Evolutionary conservation across 2,329 filamentous ascomycete species (phyloP).

Genomic region (Diaporthe ampelina): DNA sequence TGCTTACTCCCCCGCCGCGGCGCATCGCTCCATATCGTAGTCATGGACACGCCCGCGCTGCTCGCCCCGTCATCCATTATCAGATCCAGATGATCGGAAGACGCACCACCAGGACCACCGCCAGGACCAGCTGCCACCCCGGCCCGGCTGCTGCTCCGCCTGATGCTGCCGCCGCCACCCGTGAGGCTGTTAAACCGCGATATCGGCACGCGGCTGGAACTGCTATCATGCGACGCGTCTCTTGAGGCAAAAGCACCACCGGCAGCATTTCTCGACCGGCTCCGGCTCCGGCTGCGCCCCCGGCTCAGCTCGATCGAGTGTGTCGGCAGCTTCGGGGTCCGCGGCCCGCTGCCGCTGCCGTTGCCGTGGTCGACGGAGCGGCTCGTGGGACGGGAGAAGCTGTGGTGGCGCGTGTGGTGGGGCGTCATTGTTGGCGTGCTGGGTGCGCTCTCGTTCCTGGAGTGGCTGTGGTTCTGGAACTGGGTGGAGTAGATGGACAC

Average conservation of each 20-base stretch:
- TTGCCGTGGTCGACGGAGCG: conserved; percentile 9
- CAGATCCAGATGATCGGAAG: background rate
- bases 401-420: conserved; percentile 11
- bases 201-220: conserved; percentile 15
- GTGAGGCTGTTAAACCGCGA: conserved; percentile 16
- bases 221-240: conserved; percentile 29
- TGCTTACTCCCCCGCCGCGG: conserved; percentile 22
- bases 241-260: background rate
- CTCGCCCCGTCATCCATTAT: conserved; percentile 6
- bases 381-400: conserved; percentile 26
- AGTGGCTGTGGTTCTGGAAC: background rate
- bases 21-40: conserved; percentile 24
- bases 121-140: background rate
- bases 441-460: conserved; percentile 3
- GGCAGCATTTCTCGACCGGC: background rate
- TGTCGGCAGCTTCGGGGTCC: background rate
- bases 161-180: background rate
- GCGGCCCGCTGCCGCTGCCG: background rate
- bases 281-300: conserved; percentile 14
- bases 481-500: background rate
- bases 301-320: conserved; percentile 18
- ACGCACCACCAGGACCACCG: background rate
- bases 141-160: background rate
- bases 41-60: conserved; percentile 9
- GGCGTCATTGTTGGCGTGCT: background rate